Base-by-base conservation (phyloP, 331 rosid species). In the Malus hybrid region DNA sequence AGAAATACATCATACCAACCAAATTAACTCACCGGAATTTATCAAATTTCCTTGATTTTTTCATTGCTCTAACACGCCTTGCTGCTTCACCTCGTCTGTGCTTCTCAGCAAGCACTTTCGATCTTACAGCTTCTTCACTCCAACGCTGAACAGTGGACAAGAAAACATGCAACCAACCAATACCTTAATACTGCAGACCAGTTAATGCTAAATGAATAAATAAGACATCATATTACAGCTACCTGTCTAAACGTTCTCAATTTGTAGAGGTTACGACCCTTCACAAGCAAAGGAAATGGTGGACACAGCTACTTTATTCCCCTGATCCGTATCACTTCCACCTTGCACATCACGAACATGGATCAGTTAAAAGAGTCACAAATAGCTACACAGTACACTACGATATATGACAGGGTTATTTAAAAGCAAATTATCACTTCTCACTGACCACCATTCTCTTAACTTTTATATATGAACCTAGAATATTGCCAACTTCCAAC, bases 261-360 rank as follows among this genome's bases (percentile, higher is more conserved):
- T 79, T 78, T 90, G 75, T 93, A 93, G 75, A 93, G 97, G 77
- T 93, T 93, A 15, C 94, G 91, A 18, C 96, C 97, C 90, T 90
- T 93, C 42, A 93, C 89, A 74, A 93, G 94, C 80, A 90, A 69
- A 77, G 93, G 89, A 81, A 57, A 87, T 65, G 87, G 90, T 6
- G 86, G 85, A 66, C 86, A 76, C 83, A 93, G 75, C 72, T 84
- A 85, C 81, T 74, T 82, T 71, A 72, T 65, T 36, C 97, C 96
- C 75, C 70, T 82, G 85, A 90, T 93, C 96, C 97, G 88, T 68
- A 93, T n/a, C 73, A 93, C 97, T 80, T 93, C 97, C 56, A 90
- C 93, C 96, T 85, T 69, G 59, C 19, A 69, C 65, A 69, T 44
- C 16, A 63, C 8, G 36, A 44, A 39, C 72, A 65, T 31, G 7